Evolutionary conservation across 257 asterid genomes (phyloP), one percentile per base, ranked within the genome.

Genomic region (Eucommia ulmoides): DNA sequence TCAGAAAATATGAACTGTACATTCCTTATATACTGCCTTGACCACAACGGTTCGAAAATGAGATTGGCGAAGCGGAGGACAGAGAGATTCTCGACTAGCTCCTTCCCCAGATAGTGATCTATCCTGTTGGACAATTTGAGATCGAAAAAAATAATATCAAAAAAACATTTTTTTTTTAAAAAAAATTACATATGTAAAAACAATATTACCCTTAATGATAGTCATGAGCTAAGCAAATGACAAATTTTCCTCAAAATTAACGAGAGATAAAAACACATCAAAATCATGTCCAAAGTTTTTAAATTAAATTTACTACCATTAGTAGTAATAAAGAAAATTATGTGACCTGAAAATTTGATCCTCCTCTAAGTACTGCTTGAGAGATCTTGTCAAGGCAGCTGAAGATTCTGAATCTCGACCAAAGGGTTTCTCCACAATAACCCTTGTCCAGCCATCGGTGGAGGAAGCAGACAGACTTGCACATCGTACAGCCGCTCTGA

Each of bases 101-200:
- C 97, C 80, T 89, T 89, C 59, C 97, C 97, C 14, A 89, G 95
- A 70, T 89, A 89, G 67, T 89, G 97, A 66, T 89, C 97, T 58
- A 89, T 89, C 84, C 97, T 89, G 87, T 65, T 62, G n/a, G n/a
- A n/a, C n/a, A n/a, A n/a, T n/a, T n/a, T n/a, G n/a, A n/a, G n/a
- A n/a, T n/a, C n/a, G n/a, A n/a, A n/a, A n/a, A n/a, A n/a, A n/a
- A n/a, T n/a, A n/a, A n/a, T n/a, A n/a, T n/a, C n/a, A n/a, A n/a
- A n/a, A n/a, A n/a, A n/a, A n/a, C n/a, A n/a, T n/a, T n/a, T n/a
- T n/a, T n/a, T n/a, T n/a, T n/a, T n/a, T n/a, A n/a, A n/a, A n/a
- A n/a, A n/a, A n/a, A n/a, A n/a, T n/a, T n/a, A n/a, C n/a, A n/a
- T n/a, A n/a, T n/a, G n/a, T n/a, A n/a, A n/a, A n/a, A n/a, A n/a